Evolutionary conservation across 2,329 filamentous ascomycete species (phyloP).

Genomic region (Aureobasidium mangrovei): DNA sequence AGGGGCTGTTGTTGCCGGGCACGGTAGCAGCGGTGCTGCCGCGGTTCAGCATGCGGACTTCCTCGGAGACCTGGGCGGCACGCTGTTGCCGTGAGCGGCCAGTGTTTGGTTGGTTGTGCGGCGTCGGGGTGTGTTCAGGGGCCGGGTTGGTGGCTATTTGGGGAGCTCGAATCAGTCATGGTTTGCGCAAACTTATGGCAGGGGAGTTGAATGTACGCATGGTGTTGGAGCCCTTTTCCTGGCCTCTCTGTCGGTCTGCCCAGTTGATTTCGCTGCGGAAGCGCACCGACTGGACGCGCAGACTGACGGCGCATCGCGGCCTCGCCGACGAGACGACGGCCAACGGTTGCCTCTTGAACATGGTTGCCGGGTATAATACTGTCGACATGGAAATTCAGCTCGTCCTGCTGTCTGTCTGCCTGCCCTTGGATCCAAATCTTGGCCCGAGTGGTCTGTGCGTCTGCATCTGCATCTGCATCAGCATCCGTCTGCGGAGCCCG

Average conservation of each 20-base stretch:
- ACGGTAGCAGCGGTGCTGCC: conserved; percentile 15
- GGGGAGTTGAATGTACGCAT: background rate
- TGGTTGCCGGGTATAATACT: background rate
- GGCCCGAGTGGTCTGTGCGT: background rate
- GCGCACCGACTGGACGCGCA: background rate
- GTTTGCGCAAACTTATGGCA: background rate
- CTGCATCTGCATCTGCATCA: background rate
- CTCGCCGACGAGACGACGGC: background rate
- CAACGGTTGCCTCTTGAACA: conserved; percentile 13
- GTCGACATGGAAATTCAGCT: background rate
- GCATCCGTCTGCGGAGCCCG: too few relatives aligned
- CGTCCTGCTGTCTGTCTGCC: background rate
- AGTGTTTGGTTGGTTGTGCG: conserved; percentile 8
- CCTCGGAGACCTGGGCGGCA: conserved; percentile 21
- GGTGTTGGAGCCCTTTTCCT: conserved; percentile 14
- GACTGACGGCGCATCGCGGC: conserved; percentile 1
- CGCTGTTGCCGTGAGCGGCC: conserved; percentile 20
- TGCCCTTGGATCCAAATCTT: background rate
- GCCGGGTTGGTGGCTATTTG: conserved; percentile 6
- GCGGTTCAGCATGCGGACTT: conserved; percentile 21
- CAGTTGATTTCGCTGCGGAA: conserved; percentile 3
- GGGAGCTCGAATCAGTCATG: background rate
- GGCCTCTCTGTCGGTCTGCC: conserved; percentile 9
- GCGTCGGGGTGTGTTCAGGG: conserved; percentile 8
- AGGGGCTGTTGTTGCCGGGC: conserved; percentile 10